phyloP scores from a whole-genome alignment of 257 asterid genomes.

The Striga asiatica region DNA sequence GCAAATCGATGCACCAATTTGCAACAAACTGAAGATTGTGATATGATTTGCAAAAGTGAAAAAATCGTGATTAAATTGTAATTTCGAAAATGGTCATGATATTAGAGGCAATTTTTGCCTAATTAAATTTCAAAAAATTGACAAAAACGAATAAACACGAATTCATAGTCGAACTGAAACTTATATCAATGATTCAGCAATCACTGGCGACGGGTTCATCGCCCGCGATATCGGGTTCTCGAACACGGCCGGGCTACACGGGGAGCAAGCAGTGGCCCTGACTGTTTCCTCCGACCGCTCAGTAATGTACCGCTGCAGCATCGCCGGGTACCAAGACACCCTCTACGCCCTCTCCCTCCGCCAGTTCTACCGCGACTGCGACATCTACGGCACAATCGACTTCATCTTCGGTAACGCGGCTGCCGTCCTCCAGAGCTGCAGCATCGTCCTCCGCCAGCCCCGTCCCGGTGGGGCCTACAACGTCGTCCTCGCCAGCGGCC shows the following conservation, averaged over 20 bases:
- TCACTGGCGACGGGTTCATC: conserved; percentile 33
- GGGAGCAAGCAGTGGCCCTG: conserved; percentile 46
- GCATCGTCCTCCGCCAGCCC: conserved; percentile 45
- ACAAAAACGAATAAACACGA: too few relatives aligned
- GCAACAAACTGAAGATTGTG: too few relatives aligned
- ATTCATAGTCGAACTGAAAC: too few relatives aligned
- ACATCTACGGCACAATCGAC: conserved; percentile 44
- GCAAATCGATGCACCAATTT: too few relatives aligned
- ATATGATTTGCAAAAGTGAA: too few relatives aligned
- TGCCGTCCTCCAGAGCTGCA: conserved; percentile 38
- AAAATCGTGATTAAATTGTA: too few relatives aligned
- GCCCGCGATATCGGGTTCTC: conserved; percentile 51
- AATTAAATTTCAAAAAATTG: too few relatives aligned
- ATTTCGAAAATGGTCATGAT: too few relatives aligned
- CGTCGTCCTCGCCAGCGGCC: conserved; percentile 55
- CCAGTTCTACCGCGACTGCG: conserved; percentile 38
- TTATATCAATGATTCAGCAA: conserved; percentile 21
- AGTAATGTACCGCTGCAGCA: conserved; percentile 41
- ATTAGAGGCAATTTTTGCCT: too few relatives aligned
- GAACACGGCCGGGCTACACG: conserved; percentile 46
- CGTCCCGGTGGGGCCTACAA: conserved; percentile 24
- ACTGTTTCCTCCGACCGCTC: conserved; percentile 37
- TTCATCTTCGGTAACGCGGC: conserved; percentile 56
- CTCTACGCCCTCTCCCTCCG: conserved; percentile 55
- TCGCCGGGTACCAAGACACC: conserved; percentile 50